Evolutionary conservation across 768 basidiomycete genomes (phyloP).

Genomic region (Mycena rosella): DNA sequence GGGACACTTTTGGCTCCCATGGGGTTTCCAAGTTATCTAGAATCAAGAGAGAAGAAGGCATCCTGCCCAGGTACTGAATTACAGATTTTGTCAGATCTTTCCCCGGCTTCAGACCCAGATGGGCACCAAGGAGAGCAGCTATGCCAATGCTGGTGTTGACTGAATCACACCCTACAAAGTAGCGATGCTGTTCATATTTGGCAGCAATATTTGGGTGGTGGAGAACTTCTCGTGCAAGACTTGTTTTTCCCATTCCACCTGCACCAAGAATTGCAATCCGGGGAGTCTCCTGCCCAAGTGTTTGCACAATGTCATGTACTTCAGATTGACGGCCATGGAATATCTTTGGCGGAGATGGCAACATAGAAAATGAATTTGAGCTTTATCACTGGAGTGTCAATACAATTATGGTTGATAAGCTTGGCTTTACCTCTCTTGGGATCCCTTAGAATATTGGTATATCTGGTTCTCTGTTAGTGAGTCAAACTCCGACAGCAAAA

Average conservation of each 20-base stretch:
- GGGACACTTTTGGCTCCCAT: not conserved
- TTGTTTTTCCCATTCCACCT: no score
- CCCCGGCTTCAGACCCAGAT: no score
- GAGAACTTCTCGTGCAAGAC: no score
- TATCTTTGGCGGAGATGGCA: no score
- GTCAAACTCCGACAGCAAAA: not conserved
- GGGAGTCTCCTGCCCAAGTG: no score
- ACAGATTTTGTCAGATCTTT: not conserved
- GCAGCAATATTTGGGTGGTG: no score
- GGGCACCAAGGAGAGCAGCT: not conserved
- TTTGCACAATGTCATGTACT: no score
- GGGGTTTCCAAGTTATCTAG: conserved; percentile 1
- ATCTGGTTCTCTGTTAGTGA: not conserved
- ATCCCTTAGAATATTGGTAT: not conserved
- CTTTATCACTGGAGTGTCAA: not conserved
- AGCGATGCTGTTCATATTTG: no score
- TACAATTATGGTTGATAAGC: no score
- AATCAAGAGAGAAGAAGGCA: not conserved
- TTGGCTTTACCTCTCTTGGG: not conserved
- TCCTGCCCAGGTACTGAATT: not conserved
- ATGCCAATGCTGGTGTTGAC: not conserved
- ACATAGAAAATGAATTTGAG: not conserved
- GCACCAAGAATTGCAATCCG: no score
- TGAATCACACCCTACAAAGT: not conserved
- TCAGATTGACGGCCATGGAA: no score